phyloP scores from a whole-genome alignment of 768 basidiomycete species.

The Pleurotus tuoliensis region DNA sequence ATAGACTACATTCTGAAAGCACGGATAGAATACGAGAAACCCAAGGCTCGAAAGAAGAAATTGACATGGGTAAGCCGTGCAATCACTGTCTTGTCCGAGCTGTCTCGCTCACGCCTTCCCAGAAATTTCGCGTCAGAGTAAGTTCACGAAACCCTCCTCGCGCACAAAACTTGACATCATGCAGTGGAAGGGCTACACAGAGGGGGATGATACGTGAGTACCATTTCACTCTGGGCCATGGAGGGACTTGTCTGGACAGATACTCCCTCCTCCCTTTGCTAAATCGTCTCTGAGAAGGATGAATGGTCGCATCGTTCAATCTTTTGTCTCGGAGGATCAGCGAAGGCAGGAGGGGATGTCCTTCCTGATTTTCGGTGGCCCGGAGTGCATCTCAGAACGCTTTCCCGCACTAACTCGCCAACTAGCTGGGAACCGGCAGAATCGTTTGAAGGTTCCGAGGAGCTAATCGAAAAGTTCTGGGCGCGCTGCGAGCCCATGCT shows the following conservation, averaged over 20 bases:
- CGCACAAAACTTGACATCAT: not conserved
- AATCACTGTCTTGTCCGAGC: slow-evolving; percentile 9
- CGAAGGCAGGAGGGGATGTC: too few species aligned
- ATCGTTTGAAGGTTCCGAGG: slow-evolving; percentile 56
- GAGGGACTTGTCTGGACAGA: not conserved
- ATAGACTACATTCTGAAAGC: slow-evolving; percentile 54
- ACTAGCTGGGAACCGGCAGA: slow-evolving; percentile 65
- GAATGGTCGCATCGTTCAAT: too few species aligned
- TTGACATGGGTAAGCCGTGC: slow-evolving; percentile 44
- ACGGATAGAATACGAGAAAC: slow-evolving; percentile 29
- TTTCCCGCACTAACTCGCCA: too few species aligned
- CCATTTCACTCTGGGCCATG: not conserved
- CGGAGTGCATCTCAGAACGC: too few species aligned
- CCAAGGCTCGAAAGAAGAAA: slow-evolving; percentile 35
- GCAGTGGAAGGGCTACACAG: slow-evolving; percentile 60
- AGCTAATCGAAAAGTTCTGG: slow-evolving; percentile 52
- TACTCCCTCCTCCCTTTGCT: not conserved
- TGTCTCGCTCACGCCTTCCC: slow-evolving; percentile 10
- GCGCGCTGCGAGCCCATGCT: slow-evolving; percentile 33
- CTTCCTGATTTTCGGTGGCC: too few species aligned
- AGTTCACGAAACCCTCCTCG: slow-evolving; percentile 15
- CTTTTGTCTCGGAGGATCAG: too few species aligned
- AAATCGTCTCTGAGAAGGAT: too few species aligned
- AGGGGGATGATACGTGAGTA: slow-evolving; percentile 56
- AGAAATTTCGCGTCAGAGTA: slow-evolving; percentile 62